Evolutionary conservation across 805 yeast species (phyloP), one percentile per base, ranked within the genome.

Genomic region (Wickerhamomyces hampshirensis): DNA sequence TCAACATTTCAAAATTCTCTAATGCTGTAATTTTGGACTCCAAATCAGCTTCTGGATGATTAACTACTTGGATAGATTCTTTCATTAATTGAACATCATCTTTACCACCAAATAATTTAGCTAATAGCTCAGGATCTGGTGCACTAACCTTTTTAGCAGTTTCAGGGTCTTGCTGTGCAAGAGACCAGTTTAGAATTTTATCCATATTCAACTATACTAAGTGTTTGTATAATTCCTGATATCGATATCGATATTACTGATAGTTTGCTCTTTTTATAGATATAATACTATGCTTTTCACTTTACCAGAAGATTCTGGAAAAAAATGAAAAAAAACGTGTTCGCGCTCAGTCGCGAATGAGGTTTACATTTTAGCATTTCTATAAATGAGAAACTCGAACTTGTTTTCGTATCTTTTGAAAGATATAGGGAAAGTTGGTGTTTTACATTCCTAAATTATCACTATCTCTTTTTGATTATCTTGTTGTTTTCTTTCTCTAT

Each of bases 151-250:
- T 73, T 4, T 63, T 72, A 34, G 71, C 70, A 2, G 87, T 83
- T 35, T 76, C 85, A 38, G 80, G 70, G 48, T 84, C 91, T 10
- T 80, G 81, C 70, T 40, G 87, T 72, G 55, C 83, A 76, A 28
- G 89, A 84, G 97, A 88, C 98, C 98, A 91, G 49, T 88, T 85
- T 44, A 91, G 61, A 43, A 91, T 61, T 60, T 89, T 89, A 42
- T 91, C 97, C 98, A 91, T 91, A 7, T 21, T 21, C 24, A 8
- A 11, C 11, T 21, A 8, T 7, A 8, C 24, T 8, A 7, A 8
- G 24, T 21, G 24, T 8, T 21, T 21, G 24, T 21, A 8, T 21
- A 8, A 8, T 21, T 21, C 10, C 11, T 21, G 7, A 21, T 21
- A 8, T 11, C 24, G 7, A 7, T 21, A 21, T 21, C 7, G 11